Base-by-base conservation (phyloP, 1,284 basidiomycete species). In the Quambalaria eucalypti region DNA sequence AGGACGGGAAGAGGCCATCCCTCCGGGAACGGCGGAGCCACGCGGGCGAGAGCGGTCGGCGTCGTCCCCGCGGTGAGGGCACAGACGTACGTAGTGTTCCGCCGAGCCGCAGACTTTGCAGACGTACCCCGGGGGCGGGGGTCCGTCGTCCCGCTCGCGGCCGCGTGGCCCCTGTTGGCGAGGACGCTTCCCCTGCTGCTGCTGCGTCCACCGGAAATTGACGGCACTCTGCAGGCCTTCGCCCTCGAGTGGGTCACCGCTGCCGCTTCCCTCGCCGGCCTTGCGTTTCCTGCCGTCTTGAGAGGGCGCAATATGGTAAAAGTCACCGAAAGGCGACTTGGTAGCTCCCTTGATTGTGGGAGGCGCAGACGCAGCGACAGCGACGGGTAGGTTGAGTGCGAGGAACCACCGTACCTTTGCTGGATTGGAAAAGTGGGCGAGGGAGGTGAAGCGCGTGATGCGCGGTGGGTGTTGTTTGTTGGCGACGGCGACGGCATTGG, bases 371-470 rank as follows among this genome's bases (percentile, higher is more conserved):
- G 61, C 39, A 6, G 49, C 28, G 12, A 28, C 25, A 26, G 60
- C 59, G 1, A 66, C 60, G 14, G 59, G 60, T 2, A 71, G 50
- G 23, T 67, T 64, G 21, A 74, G 50, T 14, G 73, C 73, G 47
- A 71, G 49, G 44, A 75, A 75, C 73, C 73, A 75, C 16, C 68
- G 54, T 28, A 30, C 52, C 54, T 71, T 74, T n/a, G 58, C 52
- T 8, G 54, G 51, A 42, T 75, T 75, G 2, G 57, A 66, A 26
- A 73, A 66, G 19, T 47, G 42, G 4, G 73, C 73, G 1, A 75
- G 52, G 9, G 58, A 61, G 21, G 73, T 57, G 29, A 75, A 75
- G 0, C 73, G 50, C 6, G 73, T 74, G 14, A 39, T 46, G 14
- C 42, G 42, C 5, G 42, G 14, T 14, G n/a, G 2, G 19, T 2